Evolutionary conservation across 495 filamentous ascomycete species (phyloP).

Genomic region (Xylaria venustula): DNA sequence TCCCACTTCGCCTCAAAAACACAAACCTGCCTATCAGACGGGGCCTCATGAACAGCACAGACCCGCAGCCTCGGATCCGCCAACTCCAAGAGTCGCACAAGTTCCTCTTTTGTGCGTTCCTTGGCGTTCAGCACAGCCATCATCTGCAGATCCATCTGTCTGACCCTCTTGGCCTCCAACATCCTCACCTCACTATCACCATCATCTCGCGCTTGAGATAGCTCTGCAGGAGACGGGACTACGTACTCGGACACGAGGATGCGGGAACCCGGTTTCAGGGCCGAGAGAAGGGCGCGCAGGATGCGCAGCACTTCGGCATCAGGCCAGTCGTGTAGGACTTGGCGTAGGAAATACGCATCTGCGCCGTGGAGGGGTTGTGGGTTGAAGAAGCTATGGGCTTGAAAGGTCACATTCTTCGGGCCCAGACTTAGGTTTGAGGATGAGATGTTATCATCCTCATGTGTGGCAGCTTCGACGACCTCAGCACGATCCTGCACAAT

Average conservation of each 20-base stretch:
- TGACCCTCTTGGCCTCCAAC: constrained; percentile 20
- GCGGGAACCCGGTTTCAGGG: constrained; percentile 22
- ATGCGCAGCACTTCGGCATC: constrained; percentile 36
- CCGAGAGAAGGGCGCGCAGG: constrained; percentile 31
- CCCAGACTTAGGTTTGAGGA: no score
- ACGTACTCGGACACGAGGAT: constrained; percentile 41
- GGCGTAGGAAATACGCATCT: constrained; percentile 52
- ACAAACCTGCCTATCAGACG: background rate
- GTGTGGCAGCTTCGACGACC: background rate
- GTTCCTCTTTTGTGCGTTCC: constrained; percentile 42
- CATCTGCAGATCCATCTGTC: constrained; percentile 40
- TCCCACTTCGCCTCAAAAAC: constrained; percentile 3
- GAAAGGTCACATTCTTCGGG: constrained; percentile 25
- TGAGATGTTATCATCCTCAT: no score
- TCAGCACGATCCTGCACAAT: constrained; percentile 29
- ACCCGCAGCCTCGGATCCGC: constrained; percentile 21
- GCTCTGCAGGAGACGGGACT: constrained; percentile 20
- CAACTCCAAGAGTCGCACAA: constrained; percentile 8
- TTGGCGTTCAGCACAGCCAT: constrained; percentile 37
- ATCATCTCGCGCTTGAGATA: constrained; percentile 29
- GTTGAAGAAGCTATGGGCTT: constrained; percentile 30
- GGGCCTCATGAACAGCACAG: background rate
- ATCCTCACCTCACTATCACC: no score
- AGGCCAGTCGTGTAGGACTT: constrained; percentile 49
- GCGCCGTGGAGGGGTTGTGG: constrained; percentile 30